These are phyloP conservation scores for Boehmeria nivea DNA, from an alignment of 306 rosid species.

Conservation along the genomic window DNA sequence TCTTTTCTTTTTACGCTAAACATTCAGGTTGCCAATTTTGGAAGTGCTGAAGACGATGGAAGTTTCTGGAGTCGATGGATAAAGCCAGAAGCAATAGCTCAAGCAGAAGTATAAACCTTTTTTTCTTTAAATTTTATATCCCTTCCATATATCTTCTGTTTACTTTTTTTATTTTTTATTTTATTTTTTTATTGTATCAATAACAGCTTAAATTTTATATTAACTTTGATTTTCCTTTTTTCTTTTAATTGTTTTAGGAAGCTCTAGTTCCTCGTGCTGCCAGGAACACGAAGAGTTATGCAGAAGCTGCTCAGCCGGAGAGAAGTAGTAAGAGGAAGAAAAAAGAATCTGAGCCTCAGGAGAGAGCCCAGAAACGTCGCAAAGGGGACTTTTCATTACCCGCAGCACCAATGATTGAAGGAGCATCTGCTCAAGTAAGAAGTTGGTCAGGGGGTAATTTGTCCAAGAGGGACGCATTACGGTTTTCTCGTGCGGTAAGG, in stretches of 20 bases:
- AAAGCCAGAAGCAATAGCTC: slow-evolving; percentile 74
- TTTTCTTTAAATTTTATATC: slow-evolving; percentile 13
- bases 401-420: slow-evolving; percentile 78
- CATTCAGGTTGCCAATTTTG: slow-evolving; percentile 84
- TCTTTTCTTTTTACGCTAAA: not conserved
- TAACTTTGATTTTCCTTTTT: not conserved
- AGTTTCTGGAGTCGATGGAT: slow-evolving; percentile 99
- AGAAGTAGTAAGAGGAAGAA: slow-evolving; percentile 81
- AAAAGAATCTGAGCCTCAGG: slow-evolving; percentile 77
- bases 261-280: slow-evolving; percentile 94
- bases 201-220: not conserved
- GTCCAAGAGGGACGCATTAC: slow-evolving; percentile 78
- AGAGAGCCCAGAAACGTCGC: slow-evolving; percentile 71
- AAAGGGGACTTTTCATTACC: slow-evolving; percentile 64
- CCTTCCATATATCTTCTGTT: not conserved
- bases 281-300: slow-evolving; percentile 84
- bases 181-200: not conserved
- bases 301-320: slow-evolving; percentile 72
- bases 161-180: not conserved
- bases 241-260: slow-evolving; percentile 39
- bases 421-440: slow-evolving; percentile 87
- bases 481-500: slow-evolving; percentile 82
- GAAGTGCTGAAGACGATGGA: slow-evolving; percentile 88
- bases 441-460: slow-evolving; percentile 91
- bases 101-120: slow-evolving; percentile 74